These are phyloP conservation scores for Glycine latifolia DNA, from an alignment of 306 rosid genomes.

Conservation along the genomic window DNA sequence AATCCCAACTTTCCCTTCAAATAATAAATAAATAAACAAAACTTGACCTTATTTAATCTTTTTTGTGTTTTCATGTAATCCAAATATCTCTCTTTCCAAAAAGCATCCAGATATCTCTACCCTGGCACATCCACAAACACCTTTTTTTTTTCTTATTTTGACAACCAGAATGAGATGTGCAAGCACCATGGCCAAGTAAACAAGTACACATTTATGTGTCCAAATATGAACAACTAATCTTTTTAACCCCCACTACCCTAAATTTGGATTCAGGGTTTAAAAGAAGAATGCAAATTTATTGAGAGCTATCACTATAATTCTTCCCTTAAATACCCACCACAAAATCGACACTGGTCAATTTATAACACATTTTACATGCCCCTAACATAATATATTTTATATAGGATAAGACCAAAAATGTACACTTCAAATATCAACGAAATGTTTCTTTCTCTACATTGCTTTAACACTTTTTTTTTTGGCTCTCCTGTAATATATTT, in stretches of 20 bases:
- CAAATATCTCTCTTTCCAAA: conserved; percentile 48
- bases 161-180: conserved; percentile 39
- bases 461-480: not conserved
- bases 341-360: conserved; percentile 40
- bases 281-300: conserved; percentile 37
- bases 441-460: conserved; percentile 41
- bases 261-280: conserved; percentile 11
- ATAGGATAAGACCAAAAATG: conserved; percentile 36
- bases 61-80: conserved; percentile 31
- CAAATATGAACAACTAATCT: conserved; percentile 31
- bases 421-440: conserved; percentile 43
- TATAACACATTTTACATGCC: conserved; percentile 18
- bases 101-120: conserved; percentile 34
- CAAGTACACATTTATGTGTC: not conserved
- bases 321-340: conserved; percentile 41
- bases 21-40: not conserved
- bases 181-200: conserved; percentile 27
- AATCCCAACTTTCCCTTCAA: too few species aligned
- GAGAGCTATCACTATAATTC: conserved; percentile 38
- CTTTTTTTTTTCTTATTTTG: conserved; percentile 21
- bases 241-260: not conserved
- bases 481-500: not conserved
- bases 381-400: conserved; percentile 20
- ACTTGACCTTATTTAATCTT: not conserved
- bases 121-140: conserved; percentile 42